A percentile compares a stretch with the other conserved stretches of the same genome.
Conservation (phyloP, 2,329 filamentous ascomycete genomes). For the Geosmithia morbida region DNA sequence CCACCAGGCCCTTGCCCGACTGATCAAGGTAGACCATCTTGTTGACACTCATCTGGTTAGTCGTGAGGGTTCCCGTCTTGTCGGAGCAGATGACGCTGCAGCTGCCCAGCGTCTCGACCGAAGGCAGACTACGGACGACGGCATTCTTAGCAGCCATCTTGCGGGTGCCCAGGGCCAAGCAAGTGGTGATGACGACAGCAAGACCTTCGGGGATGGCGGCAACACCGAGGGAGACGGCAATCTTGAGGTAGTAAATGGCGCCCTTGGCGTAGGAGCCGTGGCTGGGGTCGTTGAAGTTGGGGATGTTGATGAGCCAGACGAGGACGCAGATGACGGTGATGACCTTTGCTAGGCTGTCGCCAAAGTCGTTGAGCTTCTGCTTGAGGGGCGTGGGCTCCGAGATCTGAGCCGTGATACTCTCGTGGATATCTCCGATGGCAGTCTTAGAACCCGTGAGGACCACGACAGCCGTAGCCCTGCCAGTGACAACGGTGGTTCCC, state of each 20-base stretch:
- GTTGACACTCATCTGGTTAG: conserved; percentile 98
- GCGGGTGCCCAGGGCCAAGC: conserved; percentile 83
- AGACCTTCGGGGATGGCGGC: conserved; percentile 96
- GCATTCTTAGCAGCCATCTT: conserved; percentile 99
- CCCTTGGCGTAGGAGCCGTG: conserved; percentile 93
- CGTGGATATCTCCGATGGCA: conserved; percentile 96
- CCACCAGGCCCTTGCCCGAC: conserved; percentile 59
- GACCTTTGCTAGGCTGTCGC: conserved; percentile 89
- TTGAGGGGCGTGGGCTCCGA: conserved; percentile 94
- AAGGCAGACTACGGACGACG: conserved; percentile 88
- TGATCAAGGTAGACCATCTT: conserved; percentile 76
- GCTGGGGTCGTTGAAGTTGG: conserved; percentile 88
- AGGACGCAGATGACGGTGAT: conserved; percentile 94
- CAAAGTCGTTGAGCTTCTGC: conserved; percentile 98
- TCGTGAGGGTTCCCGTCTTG: conserved; percentile 96
- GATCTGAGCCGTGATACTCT: conserved; percentile 96
- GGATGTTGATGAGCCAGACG: conserved; percentile 97
- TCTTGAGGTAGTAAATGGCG: conserved; percentile 98
- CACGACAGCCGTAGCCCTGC: conserved; percentile 81
- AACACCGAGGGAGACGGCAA: conserved; percentile 93
- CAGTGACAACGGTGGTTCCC: conserved; percentile 91
- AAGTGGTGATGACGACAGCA: conserved; percentile 97
- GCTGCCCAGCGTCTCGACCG: conserved; percentile 93
- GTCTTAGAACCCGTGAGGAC: conserved; percentile 81
- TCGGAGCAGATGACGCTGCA: conserved; percentile 99